Conservation (phyloP, 2,329 filamentous ascomycete species). For the Chaetomiaceae sp. region DNA sequence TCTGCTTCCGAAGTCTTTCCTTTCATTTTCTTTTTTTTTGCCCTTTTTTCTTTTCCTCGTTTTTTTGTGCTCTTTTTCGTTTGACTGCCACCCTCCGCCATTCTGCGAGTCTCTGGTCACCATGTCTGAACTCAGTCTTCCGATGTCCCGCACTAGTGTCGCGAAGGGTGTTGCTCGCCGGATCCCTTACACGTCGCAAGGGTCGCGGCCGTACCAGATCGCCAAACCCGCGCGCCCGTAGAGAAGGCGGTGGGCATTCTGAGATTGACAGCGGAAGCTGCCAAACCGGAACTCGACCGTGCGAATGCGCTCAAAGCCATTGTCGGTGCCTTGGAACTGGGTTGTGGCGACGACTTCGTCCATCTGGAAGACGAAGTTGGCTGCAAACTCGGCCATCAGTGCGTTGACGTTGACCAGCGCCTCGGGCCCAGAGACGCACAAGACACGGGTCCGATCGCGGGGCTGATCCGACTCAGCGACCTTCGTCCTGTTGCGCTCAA, state of each 20-base stretch:
- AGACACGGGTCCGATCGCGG: not conserved
- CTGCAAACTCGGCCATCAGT: not conserved
- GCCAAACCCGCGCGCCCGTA: not conserved
- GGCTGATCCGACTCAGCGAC: not conserved
- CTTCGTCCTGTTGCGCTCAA: not conserved
- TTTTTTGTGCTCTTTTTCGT: too few relatives aligned
- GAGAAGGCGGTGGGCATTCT: not conserved
- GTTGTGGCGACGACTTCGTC: not conserved
- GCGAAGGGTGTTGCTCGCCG: too few relatives aligned
- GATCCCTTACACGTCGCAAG: not conserved
- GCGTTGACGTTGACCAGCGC: not conserved
- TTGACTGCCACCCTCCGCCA: too few relatives aligned
- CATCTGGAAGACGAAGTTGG: not conserved
- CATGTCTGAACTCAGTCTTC: too few relatives aligned
- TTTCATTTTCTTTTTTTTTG: too few relatives aligned
- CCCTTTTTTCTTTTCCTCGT: too few relatives aligned
- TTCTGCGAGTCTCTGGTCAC: too few relatives aligned
- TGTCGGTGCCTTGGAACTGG: not conserved
- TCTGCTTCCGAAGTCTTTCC: too few relatives aligned
- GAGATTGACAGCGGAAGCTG: not conserved
- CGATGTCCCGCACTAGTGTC: too few relatives aligned
- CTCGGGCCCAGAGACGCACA: not conserved
- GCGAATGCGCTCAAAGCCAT: not conserved
- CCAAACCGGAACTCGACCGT: not conserved
- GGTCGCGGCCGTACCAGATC: not conserved